Base-by-base conservation (phyloP, 2,329 filamentous ascomycete species). In the Aspergillus aculeatinus region DNA sequence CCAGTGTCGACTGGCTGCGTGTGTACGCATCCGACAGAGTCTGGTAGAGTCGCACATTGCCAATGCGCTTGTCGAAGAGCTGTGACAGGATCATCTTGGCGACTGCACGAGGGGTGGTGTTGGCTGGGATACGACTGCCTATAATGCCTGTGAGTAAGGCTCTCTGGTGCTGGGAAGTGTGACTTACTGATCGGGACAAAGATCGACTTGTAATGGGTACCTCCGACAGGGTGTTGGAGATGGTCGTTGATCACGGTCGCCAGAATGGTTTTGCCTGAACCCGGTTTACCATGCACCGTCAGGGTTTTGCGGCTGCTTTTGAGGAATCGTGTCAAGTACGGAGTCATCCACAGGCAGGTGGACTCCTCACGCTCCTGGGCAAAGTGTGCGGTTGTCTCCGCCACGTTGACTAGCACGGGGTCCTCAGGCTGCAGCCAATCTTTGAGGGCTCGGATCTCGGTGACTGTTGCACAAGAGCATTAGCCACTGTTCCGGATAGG, bases 291-390 rank as follows among this genome's bases (percentile, higher is more conserved):
- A 31, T 76, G 79, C 42, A 85, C 74, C n/a, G 79, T 64, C 47
- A 85, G 67, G 2, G 77, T 72, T 5, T 75, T 72, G 31, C 81
- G 72, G 0, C 75, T 66, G 48, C 78, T 77, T 51, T 81, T 79
- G 35, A 80, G 65, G 60, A 85, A 85, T 5, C 77, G 76, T 14
- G 74, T 74, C 25, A 85, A 68, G 35, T 80, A 74, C 33, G 80
- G 77, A 29, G 79, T 74, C 60, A 84, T 79, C 83, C 83, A 85
- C 42, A 83, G 73, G 60, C 82, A 84, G n/a, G 82, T 85, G 58
- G 79, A 80, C 60, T 84, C 82, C 47, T 79, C 80, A 42, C 82
- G 74, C 33, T 77, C 70, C 42, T 69, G 76, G 58, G 70, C 78
- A 68, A 67, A 74, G 63, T 68, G 79, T 61, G 64, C 76, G 63